Conservation (phyloP, 2,329 filamentous ascomycete genomes). For the Neopestalotiopsis clavispora region DNA sequence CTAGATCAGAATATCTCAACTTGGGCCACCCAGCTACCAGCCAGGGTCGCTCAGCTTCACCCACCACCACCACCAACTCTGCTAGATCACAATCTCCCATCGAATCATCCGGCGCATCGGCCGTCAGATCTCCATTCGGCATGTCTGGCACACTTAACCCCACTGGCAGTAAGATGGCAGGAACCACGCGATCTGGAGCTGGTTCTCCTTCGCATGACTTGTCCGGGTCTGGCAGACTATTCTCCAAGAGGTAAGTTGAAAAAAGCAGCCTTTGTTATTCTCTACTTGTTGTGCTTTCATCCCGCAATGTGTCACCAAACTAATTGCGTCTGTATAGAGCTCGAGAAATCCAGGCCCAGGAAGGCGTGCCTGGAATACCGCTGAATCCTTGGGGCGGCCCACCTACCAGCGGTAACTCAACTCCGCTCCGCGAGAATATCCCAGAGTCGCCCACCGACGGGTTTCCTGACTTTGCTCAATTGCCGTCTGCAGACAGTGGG, state of each 20-base stretch:
- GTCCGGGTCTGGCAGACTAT: slow-evolving; percentile 71
- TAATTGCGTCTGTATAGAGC: slow-evolving; percentile 61
- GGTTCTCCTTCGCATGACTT: slow-evolving; percentile 97
- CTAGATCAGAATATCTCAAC: slow-evolving; percentile 84
- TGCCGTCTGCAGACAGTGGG: slow-evolving; percentile 68
- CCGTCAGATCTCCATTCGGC: slow-evolving; percentile 75
- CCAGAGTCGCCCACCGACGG: slow-evolving; percentile 95
- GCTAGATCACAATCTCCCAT: slow-evolving; percentile 63
- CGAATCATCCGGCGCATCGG: slow-evolving; percentile 62
- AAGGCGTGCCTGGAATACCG: slow-evolving; percentile 66
- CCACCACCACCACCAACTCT: slow-evolving; percentile 73
- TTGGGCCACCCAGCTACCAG: slow-evolving; percentile 79
- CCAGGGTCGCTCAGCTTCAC: slow-evolving; percentile 77
- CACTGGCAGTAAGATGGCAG: slow-evolving; percentile 64
- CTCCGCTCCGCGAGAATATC: slow-evolving; percentile 94
- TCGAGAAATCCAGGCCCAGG: slow-evolving; percentile 95
- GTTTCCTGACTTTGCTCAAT: slow-evolving; percentile 85
- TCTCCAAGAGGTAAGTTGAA: slow-evolving; percentile 79
- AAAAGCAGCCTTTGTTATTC: neutral
- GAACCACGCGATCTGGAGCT: slow-evolving; percentile 76
- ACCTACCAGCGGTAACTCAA: slow-evolving; percentile 94
- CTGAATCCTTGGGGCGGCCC: slow-evolving; percentile 89
- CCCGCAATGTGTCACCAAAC: neutral
- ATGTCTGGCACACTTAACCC: slow-evolving; percentile 66
- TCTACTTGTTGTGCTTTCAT: neutral